Evolutionary conservation across 2,329 filamentous ascomycete species (phyloP).

Genomic region (Periconia sp.): DNA sequence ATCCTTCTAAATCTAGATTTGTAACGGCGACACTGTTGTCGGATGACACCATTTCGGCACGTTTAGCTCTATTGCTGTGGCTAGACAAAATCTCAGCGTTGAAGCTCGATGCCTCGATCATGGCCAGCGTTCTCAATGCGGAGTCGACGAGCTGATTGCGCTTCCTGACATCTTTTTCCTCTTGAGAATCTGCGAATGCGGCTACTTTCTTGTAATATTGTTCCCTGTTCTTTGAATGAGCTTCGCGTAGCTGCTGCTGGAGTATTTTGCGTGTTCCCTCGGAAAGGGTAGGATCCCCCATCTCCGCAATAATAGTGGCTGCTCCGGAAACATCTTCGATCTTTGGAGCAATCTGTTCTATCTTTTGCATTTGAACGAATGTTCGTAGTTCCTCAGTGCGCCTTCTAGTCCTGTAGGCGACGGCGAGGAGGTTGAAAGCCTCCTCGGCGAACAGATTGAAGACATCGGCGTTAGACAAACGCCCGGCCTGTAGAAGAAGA

Average conservation of each 20-base stretch:
- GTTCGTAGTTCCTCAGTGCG: slow-evolving; percentile 28
- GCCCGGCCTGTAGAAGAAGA: slow-evolving; percentile 22
- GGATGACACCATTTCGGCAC: slow-evolving; percentile 28
- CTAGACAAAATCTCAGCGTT: slow-evolving; percentile 41
- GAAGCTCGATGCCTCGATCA: slow-evolving; percentile 34
- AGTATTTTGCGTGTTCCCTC: slow-evolving; percentile 20
- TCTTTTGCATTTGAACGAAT: slow-evolving; percentile 34
- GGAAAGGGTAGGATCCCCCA: slow-evolving; percentile 18
- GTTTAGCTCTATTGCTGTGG: slow-evolving; percentile 39
- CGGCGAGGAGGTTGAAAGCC: slow-evolving; percentile 32
- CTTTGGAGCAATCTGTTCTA: slow-evolving; percentile 32
- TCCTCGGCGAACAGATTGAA: slow-evolving; percentile 32
- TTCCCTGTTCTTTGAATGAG: slow-evolving; percentile 35
- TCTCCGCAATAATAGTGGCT: slow-evolving; percentile 28
- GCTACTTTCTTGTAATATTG: slow-evolving; percentile 23
- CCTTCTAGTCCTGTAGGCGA: slow-evolving; percentile 39
- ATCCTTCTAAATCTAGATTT: slow-evolving; percentile 32
- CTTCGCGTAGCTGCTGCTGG: slow-evolving; percentile 31
- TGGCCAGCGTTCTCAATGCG: slow-evolving; percentile 31
- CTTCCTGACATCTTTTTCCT: slow-evolving; percentile 15
- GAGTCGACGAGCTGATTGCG: slow-evolving; percentile 36
- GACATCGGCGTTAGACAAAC: slow-evolving; percentile 23
- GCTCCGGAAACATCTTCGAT: slow-evolving; percentile 39
- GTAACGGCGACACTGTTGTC: slow-evolving; percentile 20
- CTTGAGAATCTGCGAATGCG: slow-evolving; percentile 17